Evolutionary conservation across 2,329 filamentous ascomycete species (phyloP).

Genomic region (Pyrenophora teres): DNA sequence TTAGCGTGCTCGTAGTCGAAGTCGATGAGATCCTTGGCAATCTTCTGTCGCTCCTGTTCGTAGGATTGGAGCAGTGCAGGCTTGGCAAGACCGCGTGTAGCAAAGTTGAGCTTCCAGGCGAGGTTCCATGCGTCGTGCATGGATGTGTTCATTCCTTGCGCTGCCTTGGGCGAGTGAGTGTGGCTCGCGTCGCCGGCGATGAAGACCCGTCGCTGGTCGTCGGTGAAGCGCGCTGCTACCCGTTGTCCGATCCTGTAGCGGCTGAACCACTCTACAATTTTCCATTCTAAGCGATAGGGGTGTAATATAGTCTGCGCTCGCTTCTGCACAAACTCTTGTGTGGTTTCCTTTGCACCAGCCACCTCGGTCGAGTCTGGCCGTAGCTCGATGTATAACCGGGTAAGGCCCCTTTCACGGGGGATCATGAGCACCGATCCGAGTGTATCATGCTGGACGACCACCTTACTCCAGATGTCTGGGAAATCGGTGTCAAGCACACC

Average conservation of each 20-base stretch:
- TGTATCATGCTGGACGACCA: slow-evolving; percentile 68
- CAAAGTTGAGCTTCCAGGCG: slow-evolving; percentile 52
- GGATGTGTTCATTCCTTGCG: slow-evolving; percentile 53
- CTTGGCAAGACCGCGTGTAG: slow-evolving; percentile 46
- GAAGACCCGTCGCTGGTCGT: slow-evolving; percentile 50
- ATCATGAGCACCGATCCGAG: slow-evolving; percentile 74
- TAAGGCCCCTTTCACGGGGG: slow-evolving; percentile 74
- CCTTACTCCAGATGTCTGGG: slow-evolving; percentile 76
- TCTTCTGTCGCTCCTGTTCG: slow-evolving; percentile 50
- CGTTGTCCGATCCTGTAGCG: slow-evolving; percentile 57
- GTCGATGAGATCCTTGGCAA: slow-evolving; percentile 51
- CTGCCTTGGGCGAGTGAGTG: slow-evolving; percentile 50
- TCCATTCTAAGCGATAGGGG: slow-evolving; percentile 54
- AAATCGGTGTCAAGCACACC: slow-evolving; percentile 73
- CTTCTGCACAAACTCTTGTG: slow-evolving; percentile 72
- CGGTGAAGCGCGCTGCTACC: slow-evolving; percentile 53
- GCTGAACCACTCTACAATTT: slow-evolving; percentile 56
- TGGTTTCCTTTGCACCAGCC: slow-evolving; percentile 43
- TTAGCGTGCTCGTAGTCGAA: slow-evolving; percentile 57
- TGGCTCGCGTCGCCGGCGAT: slow-evolving; percentile 57
- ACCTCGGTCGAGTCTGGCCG: slow-evolving; percentile 44
- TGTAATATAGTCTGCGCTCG: slow-evolving; percentile 58
- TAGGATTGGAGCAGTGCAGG: slow-evolving; percentile 48
- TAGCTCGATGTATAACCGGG: slow-evolving; percentile 61
- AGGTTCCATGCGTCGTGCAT: slow-evolving; percentile 54